Base-by-base conservation (phyloP, 2,329 filamentous ascomycete genomes). In the Pseudocercospora fijiensis region DNA sequence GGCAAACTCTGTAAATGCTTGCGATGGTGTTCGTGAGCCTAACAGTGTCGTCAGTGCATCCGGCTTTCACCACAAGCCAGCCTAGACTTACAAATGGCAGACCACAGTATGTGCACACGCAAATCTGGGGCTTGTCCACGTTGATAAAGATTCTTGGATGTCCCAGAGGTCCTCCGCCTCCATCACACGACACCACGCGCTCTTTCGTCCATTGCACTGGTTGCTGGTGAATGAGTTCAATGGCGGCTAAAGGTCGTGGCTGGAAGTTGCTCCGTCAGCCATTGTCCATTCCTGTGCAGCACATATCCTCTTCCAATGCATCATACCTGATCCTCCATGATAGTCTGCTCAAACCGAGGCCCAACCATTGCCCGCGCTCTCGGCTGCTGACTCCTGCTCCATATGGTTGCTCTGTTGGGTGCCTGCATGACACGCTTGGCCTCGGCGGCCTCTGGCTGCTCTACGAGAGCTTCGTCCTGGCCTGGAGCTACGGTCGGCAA, bases 131-230 rank as follows among this genome's bases (percentile, higher is more conserved):
- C 84, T 97, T 98, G 81, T 99, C 95, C 70, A 90, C 89, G 81
- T 99, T 99, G 86, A 99, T 99, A 78, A 92, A 99, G 80, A 99
- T 90, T 75, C 87, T 86, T 57, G 95, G 95, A 78, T 99, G 95
- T 49, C 95, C 95, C 61, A 91, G 82, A 30, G 93, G 89, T 52
- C 94, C 95, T 70, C 93, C 93, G 64, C 94, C 95, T 63, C 95
- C 95, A 74, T 98, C 93, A 77, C 95, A 99, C 51, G 88, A 88
- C 58, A 96, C 94, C 56, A 90, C 79, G 66, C 88, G 86, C 68
- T 91, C 85, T 76, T 96, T 89, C 64, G 89, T 91, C 94, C 95
- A 99, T 78, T 87, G 86, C 37, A 99, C 95, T 20, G 93, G 94
- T 79, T 97, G 90, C 83, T 93, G 89, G 84, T 99, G 95, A 75